Conservation (phyloP, 2,329 filamentous ascomycete species). For the Exophiala alcalophila region DNA sequence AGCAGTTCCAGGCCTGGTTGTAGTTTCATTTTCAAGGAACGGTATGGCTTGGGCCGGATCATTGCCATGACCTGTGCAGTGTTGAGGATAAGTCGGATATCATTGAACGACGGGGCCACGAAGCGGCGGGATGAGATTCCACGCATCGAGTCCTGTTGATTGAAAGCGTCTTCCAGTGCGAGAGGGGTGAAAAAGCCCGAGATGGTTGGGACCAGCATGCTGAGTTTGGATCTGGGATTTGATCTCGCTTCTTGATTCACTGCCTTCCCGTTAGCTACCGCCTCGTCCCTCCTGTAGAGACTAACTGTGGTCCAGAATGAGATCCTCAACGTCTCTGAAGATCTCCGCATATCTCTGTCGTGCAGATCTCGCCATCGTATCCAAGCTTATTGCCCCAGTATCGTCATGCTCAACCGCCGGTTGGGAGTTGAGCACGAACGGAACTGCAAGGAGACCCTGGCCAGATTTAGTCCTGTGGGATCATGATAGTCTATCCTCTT, state of each 20-base stretch:
- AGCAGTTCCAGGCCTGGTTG: conserved; percentile 73
- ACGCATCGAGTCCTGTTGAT: conserved; percentile 79
- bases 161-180: conserved; percentile 83
- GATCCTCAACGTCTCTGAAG: conserved; percentile 84
- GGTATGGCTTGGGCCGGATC: conserved; percentile 49
- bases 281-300: conserved; percentile 2
- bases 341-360: conserved; percentile 92
- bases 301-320: conserved; percentile 88
- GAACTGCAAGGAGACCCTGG: conserved; percentile 77
- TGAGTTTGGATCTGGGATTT: conserved; percentile 74
- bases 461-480: conserved; percentile 25
- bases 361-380: conserved; percentile 73
- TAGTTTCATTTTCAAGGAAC: conserved; percentile 18
- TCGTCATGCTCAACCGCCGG: conserved; percentile 81
- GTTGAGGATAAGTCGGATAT: conserved; percentile 88
- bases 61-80: conserved; percentile 92
- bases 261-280: conserved; percentile 7
- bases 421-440: conserved; percentile 94
- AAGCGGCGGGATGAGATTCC: conserved; percentile 89
- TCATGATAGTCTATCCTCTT: not conserved
- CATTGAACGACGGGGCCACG: conserved; percentile 95
- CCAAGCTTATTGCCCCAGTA: conserved; percentile 42
- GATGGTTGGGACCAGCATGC: conserved; percentile 83
- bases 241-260: conserved; percentile 27
- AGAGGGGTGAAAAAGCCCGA: conserved; percentile 92